Base-by-base conservation (phyloP, 1,284 basidiomycete genomes). In the Melampsora abietis-canadensis region DNA sequence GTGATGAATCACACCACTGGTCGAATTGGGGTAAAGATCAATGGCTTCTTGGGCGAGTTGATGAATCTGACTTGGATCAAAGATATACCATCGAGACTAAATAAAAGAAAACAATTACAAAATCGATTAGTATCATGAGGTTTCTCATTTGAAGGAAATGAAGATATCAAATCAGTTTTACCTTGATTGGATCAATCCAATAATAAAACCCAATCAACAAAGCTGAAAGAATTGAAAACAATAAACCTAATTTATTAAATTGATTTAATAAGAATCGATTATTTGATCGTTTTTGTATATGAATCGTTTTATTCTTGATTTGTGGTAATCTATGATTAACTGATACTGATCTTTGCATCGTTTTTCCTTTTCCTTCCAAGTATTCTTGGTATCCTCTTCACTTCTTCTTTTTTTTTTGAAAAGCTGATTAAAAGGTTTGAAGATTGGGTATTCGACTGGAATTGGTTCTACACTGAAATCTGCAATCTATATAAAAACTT, bases 21-120 rank as follows among this genome's bases (percentile, higher is more conserved):
- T 87, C 80, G 91, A 85, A 80, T 86, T 84, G 0, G 87, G 86
- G 21, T 87, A 85, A 3, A 85, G 80, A 12, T 86, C 85, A 80
- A 94, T 86, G 59, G 92, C 89, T n/a, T 86, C 85, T 78, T 87
- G 85, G 17, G 90, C 86, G 47, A 92, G 85, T 75, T 86, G 83
- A 80, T 93, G 87, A 21, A 93, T 83, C 60, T 83, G 83, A 7
- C 82, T 82, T 1, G 88, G 89, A 79, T 90, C 86, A 77, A 94
- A 86, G 76, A 90, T 86, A 82, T 92, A 93, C 86, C 85, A 87
- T 40, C 82, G 83, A 75, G 84, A 81, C 78, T 78, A n/a, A 40
- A 19, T 24, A n/a, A 7, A 74, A 66, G 21, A 48, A 34, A 15
- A 47, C 24, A 8, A 21, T 30, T 2, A 34, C 7, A 17, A 21